These are phyloP conservation scores for Heliosperma pusillum DNA, from an alignment of 148 eudicot species.

Conservation along the genomic window DNA sequence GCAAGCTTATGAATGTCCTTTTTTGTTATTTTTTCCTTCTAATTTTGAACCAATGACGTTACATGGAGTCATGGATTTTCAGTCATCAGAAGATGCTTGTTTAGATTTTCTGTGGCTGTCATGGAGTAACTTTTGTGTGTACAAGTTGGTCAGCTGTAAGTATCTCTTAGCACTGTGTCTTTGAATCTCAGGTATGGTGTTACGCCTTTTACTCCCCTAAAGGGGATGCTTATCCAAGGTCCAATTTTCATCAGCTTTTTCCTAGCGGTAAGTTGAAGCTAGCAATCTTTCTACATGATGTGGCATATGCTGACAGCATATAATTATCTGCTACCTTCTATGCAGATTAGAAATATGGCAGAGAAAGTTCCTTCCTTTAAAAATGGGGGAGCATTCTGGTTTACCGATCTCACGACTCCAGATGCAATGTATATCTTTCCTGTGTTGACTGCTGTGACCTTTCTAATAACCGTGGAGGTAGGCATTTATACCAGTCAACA, in stretches of 20 bases:
- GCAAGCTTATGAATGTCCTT: too few species aligned
- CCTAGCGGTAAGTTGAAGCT: slow-evolving; percentile 74
- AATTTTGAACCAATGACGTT: neutral
- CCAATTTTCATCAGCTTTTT: slow-evolving; percentile 89
- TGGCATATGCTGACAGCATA: slow-evolving; percentile 10
- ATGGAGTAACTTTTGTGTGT: neutral
- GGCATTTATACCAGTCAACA: slow-evolving; percentile 3
- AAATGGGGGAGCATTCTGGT: slow-evolving; percentile 87
- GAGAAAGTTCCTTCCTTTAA: slow-evolving; percentile 92
- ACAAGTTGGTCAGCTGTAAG: neutral
- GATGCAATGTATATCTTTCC: slow-evolving; percentile 73
- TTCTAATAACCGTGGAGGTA: slow-evolving; percentile 87
- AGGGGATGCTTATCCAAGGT: slow-evolving; percentile 78
- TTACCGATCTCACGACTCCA: slow-evolving; percentile 81
- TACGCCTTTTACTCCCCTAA: slow-evolving; percentile 79
- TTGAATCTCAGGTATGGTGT: slow-evolving; percentile 67
- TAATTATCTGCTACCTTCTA: slow-evolving; percentile 2
- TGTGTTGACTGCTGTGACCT: slow-evolving; percentile 67
- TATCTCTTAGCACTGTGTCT: neutral
- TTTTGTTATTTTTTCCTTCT: too few species aligned
- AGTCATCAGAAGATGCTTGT: neutral
- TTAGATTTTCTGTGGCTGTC: neutral
- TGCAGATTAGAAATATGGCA: slow-evolving; percentile 85
- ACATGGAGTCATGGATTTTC: neutral
- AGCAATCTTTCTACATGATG: slow-evolving; percentile 4